phyloP scores from a whole-genome alignment of 768 basidiomycete genomes.

The Collybia sp. region DNA sequence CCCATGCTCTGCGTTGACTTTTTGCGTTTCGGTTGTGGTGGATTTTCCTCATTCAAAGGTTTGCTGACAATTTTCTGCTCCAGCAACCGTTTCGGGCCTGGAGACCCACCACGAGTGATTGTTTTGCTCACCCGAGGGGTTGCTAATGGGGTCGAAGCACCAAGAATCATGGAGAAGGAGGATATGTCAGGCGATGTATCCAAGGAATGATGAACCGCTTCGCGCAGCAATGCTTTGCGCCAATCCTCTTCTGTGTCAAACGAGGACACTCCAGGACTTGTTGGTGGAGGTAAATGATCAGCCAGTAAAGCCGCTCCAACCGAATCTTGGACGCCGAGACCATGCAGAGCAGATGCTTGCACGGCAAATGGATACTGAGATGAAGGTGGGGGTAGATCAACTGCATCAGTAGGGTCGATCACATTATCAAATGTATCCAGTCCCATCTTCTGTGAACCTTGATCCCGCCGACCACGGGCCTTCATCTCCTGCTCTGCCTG shows the following conservation, averaged over 20 bases:
- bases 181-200: slow-evolving; percentile 46
- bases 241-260: slow-evolving; percentile 60
- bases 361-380: slow-evolving; percentile 68
- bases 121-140: slow-evolving; percentile 7
- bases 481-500: slow-evolving; percentile 75
- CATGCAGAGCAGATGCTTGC: slow-evolving; percentile 70
- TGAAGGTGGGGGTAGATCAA: slow-evolving; percentile 72
- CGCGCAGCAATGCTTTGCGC: slow-evolving; percentile 70
- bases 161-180: slow-evolving; percentile 38
- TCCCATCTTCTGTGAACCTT: slow-evolving; percentile 34
- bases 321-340: slow-evolving; percentile 70
- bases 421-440: slow-evolving; percentile 43
- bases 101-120: slow-evolving; percentile 12
- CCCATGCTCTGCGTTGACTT: slow-evolving; percentile 22
- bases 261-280: slow-evolving; percentile 51
- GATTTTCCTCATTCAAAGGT: slow-evolving; percentile 20
- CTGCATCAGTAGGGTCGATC: slow-evolving; percentile 81
- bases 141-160: slow-evolving; percentile 32
- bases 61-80: slow-evolving; percentile 42
- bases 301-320: slow-evolving; percentile 74
- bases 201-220: slow-evolving; percentile 77
- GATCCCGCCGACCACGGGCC: slow-evolving; percentile 43
- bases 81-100: slow-evolving; percentile 24
- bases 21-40: slow-evolving; percentile 18
- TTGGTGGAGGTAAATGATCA: slow-evolving; percentile 63